Evolutionary conservation across 1,284 basidiomycete species (phyloP).

Genomic region (Cronartium ribicola): DNA sequence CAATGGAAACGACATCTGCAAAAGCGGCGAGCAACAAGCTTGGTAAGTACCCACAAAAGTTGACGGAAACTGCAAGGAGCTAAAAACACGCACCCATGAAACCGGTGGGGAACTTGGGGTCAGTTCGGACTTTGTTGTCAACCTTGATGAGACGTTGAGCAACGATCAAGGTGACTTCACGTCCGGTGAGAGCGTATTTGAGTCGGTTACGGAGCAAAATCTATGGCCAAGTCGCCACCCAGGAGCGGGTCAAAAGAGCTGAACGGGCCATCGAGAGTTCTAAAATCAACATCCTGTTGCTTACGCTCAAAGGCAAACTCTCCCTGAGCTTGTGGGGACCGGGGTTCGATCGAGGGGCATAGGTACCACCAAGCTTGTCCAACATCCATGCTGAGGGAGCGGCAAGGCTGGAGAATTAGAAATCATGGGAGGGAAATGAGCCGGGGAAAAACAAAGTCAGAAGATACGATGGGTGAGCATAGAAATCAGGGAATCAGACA

Average conservation of each 20-base stretch:
- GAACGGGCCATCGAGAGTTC: neutral
- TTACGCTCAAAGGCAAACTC: conserved; percentile 63
- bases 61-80: conserved; percentile 12
- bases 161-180: conserved; percentile 92
- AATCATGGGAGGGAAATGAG: neutral
- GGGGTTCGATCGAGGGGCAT: conserved; percentile 91
- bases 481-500: neutral
- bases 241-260: neutral
- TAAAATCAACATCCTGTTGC: conserved; percentile 38
- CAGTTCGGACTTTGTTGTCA: conserved; percentile 97
- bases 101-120: conserved; percentile 91
- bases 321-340: conserved; percentile 99
- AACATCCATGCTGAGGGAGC: conserved; percentile 99
- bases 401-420: conserved; percentile 59
- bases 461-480: neutral
- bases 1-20: conserved; percentile 89
- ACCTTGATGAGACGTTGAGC: conserved; percentile 97
- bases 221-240: conserved; percentile 60
- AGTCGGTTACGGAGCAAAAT: conserved; percentile 98
- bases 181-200: conserved; percentile 96
- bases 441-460: neutral
- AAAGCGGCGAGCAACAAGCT: neutral
- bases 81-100: conserved; percentile 73
- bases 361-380: conserved; percentile 96
- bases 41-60: neutral